These are phyloP conservation scores for Melanomma pulvis-pyrius DNA, from an alignment of 495 filamentous ascomycete genomes.

Conservation along the genomic window DNA sequence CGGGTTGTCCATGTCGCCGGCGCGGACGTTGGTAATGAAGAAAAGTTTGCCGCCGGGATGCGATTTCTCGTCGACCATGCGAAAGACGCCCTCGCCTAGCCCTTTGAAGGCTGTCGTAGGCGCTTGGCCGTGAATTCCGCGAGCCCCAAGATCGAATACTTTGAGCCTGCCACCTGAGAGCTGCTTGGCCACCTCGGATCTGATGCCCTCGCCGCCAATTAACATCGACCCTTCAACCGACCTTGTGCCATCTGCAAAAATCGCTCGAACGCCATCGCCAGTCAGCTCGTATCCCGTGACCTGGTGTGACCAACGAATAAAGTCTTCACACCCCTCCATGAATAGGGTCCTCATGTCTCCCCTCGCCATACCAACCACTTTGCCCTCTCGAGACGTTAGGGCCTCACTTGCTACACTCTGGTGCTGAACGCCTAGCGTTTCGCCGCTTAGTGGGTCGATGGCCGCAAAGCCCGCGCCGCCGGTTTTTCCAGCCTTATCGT, in stretches of 20 bases:
- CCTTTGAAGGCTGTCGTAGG: conserved; percentile 56
- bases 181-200: conserved; percentile 53
- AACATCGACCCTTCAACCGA: conserved; percentile 54
- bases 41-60: conserved; percentile 45
- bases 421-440: conserved; percentile 30
- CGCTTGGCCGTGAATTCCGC: conserved; percentile 60
- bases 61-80: conserved; percentile 45
- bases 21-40: conserved; percentile 58
- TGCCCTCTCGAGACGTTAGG: conserved; percentile 52
- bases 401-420: conserved; percentile 13
- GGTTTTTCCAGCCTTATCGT: conserved; percentile 57
- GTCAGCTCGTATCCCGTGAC: conserved; percentile 55
- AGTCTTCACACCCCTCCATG: conserved; percentile 50
- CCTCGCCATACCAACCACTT: conserved; percentile 55
- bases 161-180: conserved; percentile 54
- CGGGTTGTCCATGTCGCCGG: conserved; percentile 59
- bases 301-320: conserved; percentile 52
- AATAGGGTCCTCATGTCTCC: conserved; percentile 45
- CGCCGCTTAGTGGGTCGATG: conserved; percentile 53
- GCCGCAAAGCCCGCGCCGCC: conserved; percentile 50
- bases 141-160: conserved; percentile 57
- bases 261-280: conserved; percentile 49
- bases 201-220: conserved; percentile 61
- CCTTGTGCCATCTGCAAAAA: conserved; percentile 58
- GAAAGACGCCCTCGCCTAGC: conserved; percentile 58